Conservation (phyloP, 495 filamentous ascomycete genomes). For the Penicillium waksmanii region DNA sequence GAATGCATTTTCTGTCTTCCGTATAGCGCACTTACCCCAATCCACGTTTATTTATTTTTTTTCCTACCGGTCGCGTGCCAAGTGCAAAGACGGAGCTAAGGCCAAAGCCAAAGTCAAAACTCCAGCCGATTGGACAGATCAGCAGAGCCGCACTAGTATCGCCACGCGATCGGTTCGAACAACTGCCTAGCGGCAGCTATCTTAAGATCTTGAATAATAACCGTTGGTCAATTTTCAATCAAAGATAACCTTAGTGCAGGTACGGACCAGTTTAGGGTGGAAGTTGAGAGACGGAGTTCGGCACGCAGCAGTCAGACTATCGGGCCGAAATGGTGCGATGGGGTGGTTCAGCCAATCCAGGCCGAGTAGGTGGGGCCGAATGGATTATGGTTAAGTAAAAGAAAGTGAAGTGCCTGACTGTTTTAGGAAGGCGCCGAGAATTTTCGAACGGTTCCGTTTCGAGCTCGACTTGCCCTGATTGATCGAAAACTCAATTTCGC, state of each 20-base stretch:
- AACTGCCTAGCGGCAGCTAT: slow-evolving; percentile 1
- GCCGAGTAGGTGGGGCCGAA: not conserved
- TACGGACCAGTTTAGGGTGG: not conserved
- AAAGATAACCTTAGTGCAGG: slow-evolving; percentile 5
- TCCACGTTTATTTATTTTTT: not conserved
- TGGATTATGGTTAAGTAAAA: slow-evolving; percentile 2
- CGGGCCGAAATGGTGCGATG: not conserved
- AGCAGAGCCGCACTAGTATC: slow-evolving; percentile 7
- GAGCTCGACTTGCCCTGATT: not conserved
- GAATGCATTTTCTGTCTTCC: too few relatives aligned
- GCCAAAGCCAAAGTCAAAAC: not conserved
- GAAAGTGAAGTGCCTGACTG: not conserved
- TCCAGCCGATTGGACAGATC: not conserved
- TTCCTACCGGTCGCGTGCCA: not conserved
- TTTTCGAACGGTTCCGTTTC: not conserved
- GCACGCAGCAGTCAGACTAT: slow-evolving; percentile 3
- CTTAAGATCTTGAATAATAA: slow-evolving; percentile 3
- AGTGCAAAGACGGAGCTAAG: not conserved
- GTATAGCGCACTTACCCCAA: too few relatives aligned
- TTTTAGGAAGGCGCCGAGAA: slow-evolving; percentile 9
- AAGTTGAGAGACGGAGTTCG: not conserved
- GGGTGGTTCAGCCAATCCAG: not conserved
- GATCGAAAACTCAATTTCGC: not conserved
- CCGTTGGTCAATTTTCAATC: slow-evolving; percentile 4
- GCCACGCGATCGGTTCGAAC: not conserved